Evolutionary conservation across 2,329 filamentous ascomycete genomes (phyloP), one percentile per base, ranked within the genome.

Genomic region (Fusarium nygamai): DNA sequence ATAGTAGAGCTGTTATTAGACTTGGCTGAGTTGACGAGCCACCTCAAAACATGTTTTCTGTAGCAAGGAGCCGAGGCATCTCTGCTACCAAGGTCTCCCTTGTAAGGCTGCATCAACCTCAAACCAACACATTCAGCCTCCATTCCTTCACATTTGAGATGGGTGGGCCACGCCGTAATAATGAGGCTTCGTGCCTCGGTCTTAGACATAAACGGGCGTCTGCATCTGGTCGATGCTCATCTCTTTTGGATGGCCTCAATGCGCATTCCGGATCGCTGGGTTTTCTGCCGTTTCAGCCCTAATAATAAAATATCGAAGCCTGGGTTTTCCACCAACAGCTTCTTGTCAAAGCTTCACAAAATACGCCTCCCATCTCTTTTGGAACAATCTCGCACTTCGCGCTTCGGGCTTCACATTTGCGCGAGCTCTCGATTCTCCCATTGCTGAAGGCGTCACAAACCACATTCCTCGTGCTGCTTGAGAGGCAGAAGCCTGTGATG

Each of bases 121-220:
- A 53, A 38, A 67, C 48, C 39, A 65, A 44, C 33, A 65, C 24
- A 65, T 47, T 63, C 41, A 58, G 53, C 66, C 66, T 54, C 36
- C 66, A 66, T 71, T 66, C 54, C 58, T 56, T 41, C 33, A 51
- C 17, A 29, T 31, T 34, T 48, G 27, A 22, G 20, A 47, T 29
- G 17, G 27, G 41, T 60, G 34, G 54, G 41, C 39, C 22, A 20
- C 11, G 20, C 56, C 20, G 38, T 34, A 43, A 33, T 33, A 58
- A 44, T 22, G 20, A 57, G 31, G 48, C 31, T 44, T 61, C 33
- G 29, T 56, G 29, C 43, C 22, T 17, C 27, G 24, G 50, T 46
- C 61, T 65, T n/a, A 36, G 51, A 50, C 61, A 44, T 20, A 9
- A n/a, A 31, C 20, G 31, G 63, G 48, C 31, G 41, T 54, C 51